Evolutionary conservation across 768 basidiomycete genomes (phyloP).

Genomic region (Termitomyces sp.): DNA sequence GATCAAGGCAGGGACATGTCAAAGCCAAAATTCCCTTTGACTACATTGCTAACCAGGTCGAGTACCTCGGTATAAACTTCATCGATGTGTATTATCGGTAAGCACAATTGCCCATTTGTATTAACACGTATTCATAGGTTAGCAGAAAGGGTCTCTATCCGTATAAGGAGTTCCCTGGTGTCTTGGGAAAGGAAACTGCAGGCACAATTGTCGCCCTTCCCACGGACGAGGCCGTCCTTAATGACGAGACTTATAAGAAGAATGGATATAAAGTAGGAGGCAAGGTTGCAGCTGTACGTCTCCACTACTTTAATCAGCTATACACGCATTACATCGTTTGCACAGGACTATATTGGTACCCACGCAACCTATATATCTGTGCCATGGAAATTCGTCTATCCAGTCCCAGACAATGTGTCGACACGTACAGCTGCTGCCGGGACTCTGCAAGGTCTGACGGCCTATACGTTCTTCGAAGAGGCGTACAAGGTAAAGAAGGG

Average conservation of each 20-base stretch:
- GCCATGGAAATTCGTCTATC: slow-evolving; percentile 55
- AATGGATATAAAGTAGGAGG: slow-evolving; percentile 65
- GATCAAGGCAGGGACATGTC: slow-evolving; percentile 29
- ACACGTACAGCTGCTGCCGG: slow-evolving; percentile 62
- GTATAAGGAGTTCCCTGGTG: slow-evolving; percentile 50
- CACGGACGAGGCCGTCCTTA: slow-evolving; percentile 53
- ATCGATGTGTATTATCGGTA: slow-evolving; percentile 81
- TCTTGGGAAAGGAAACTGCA: slow-evolving; percentile 73
- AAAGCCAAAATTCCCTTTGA: neutral
- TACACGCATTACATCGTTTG: neutral
- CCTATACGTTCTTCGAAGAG: slow-evolving; percentile 74
- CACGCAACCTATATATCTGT: slow-evolving; percentile 73
- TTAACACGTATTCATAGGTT: neutral
- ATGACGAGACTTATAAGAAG: slow-evolving; percentile 57
- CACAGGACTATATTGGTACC: slow-evolving; percentile 40
- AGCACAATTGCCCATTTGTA: neutral
- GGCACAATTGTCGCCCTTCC: slow-evolving; percentile 77
- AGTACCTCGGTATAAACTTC: slow-evolving; percentile 83
- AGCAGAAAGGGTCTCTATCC: slow-evolving; percentile 62
- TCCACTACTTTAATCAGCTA: neutral
- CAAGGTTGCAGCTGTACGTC: slow-evolving; percentile 63
- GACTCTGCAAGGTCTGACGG: slow-evolving; percentile 74
- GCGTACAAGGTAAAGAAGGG: slow-evolving; percentile 78
- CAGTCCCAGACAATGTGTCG: slow-evolving; percentile 60
- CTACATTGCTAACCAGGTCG: slow-evolving; percentile 36